Conservation (phyloP, 1,139 yeast species). For the Saccharomyces hybrid region DNA sequence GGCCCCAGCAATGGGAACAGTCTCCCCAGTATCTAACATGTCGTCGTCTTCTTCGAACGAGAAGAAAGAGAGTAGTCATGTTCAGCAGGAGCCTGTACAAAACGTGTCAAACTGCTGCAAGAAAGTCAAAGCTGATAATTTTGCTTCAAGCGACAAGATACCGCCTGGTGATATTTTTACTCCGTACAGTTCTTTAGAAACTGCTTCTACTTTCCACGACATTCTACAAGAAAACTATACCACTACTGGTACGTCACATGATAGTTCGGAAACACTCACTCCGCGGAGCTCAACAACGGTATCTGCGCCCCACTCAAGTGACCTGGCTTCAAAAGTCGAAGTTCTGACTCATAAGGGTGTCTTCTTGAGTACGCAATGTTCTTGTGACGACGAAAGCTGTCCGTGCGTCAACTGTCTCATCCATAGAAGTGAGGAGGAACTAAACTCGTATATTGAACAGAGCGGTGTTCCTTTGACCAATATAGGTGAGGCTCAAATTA, state of each 20-base stretch:
- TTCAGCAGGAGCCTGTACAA: not conserved
- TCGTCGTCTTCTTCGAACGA: not conserved
- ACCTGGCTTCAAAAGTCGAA: not conserved
- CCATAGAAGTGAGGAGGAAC: conserved; percentile 31
- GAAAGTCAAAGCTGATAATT: not conserved
- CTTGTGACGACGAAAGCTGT: conserved; percentile 28
- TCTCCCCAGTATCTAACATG: not conserved
- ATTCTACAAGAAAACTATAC: not conserved
- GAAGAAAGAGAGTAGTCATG: not conserved
- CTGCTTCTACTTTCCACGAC: not conserved
- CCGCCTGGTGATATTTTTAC: not conserved
- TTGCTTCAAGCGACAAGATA: not conserved
- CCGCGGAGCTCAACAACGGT: not conserved
- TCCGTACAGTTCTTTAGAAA: not conserved
- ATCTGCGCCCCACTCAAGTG: not conserved
- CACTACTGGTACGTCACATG: not conserved
- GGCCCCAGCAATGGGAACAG: not conserved
- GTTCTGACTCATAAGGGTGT: conserved; percentile 28
- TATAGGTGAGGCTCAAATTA: conserved; percentile 18
- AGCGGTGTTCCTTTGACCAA: conserved; percentile 29
- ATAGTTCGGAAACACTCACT: not conserved
- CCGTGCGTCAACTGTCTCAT: conserved; percentile 29
- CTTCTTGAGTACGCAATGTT: conserved; percentile 29
- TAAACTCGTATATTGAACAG: conserved; percentile 23
- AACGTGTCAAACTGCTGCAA: not conserved